These are phyloP conservation scores for Aspergillus ochraceus DNA, from an alignment of 2,329 filamentous ascomycete species.

Conservation along the genomic window DNA sequence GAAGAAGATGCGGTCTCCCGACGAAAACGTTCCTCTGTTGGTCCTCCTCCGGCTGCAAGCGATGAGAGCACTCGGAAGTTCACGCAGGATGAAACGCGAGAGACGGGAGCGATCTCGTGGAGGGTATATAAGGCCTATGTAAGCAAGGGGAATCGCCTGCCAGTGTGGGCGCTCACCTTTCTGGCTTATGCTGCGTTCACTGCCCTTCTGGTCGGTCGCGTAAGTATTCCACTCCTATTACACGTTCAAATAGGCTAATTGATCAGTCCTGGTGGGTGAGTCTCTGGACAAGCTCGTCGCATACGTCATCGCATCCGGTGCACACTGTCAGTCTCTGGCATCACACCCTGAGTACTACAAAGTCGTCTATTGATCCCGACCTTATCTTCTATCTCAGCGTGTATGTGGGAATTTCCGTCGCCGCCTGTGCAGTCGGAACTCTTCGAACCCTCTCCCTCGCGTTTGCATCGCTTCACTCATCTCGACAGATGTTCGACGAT, in stretches of 20 bases:
- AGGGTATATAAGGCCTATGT: slow-evolving; percentile 70
- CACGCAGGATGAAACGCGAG: slow-evolving; percentile 71
- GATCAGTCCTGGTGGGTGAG: slow-evolving; percentile 50
- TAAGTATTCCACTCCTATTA: slow-evolving; percentile 26
- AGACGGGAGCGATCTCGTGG: slow-evolving; percentile 67
- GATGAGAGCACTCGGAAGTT: slow-evolving; percentile 62
- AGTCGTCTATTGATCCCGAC: slow-evolving; percentile 34
- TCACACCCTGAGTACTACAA: not conserved
- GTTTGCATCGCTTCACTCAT: slow-evolving; percentile 66
- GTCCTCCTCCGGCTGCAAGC: slow-evolving; percentile 15
- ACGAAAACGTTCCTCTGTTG: slow-evolving; percentile 13
- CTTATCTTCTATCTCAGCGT: slow-evolving; percentile 51
- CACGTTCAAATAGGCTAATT: not conserved
- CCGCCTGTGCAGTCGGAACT: slow-evolving; percentile 61
- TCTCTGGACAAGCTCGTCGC: slow-evolving; percentile 44
- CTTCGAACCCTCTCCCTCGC: slow-evolving; percentile 45
- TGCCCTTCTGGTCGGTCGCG: slow-evolving; percentile 53
- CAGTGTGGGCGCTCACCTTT: slow-evolving; percentile 59
- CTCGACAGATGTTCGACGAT: slow-evolving; percentile 64
- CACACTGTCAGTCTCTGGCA: not conserved
- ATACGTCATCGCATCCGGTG: slow-evolving; percentile 2
- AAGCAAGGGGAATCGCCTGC: slow-evolving; percentile 62
- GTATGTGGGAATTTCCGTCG: slow-evolving; percentile 62
- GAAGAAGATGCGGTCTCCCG: slow-evolving; percentile 10
- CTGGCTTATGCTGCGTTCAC: slow-evolving; percentile 58